A percentile compares a stretch with the other conserved stretches of the same genome.
These are phyloP conservation scores for Penicillium paradoxum DNA, from an alignment of 495 filamentous ascomycete species.

Conservation along the genomic window DNA sequence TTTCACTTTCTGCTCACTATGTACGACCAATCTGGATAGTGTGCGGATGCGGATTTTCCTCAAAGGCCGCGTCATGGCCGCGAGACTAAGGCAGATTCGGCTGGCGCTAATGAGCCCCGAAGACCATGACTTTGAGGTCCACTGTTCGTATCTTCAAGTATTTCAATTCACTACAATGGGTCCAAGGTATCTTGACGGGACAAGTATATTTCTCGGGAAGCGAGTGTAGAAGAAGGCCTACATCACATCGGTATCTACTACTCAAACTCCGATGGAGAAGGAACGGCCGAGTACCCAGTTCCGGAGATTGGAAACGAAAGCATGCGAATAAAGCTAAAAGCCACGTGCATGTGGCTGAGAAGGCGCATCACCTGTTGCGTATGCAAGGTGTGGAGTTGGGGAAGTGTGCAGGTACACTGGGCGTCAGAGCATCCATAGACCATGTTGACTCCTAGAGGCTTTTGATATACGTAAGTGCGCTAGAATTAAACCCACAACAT, in stretches of 20 bases:
- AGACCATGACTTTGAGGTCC: background rate
- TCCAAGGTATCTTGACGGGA: no score
- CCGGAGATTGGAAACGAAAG: no score
- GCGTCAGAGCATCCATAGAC: background rate
- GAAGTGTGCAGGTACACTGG: background rate
- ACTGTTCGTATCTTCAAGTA: background rate
- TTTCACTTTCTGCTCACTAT: background rate
- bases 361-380: background rate
- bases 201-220: background rate
- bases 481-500: no score
- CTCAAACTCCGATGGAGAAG: no score
- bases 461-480: no score
- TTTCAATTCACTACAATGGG: no score
- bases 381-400: background rate
- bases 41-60: no score
- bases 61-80: conserved; percentile 2
- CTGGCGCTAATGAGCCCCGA: background rate
- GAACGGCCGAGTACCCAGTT: no score
- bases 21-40: background rate
- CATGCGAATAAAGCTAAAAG: background rate
- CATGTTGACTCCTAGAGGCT: no score
- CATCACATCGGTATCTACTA: no score
- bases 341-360: conserved; percentile 2
- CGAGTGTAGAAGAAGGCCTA: background rate
- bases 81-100: background rate